Conservation (phyloP, 257 asterid species). For the Avicennia marina region DNA sequence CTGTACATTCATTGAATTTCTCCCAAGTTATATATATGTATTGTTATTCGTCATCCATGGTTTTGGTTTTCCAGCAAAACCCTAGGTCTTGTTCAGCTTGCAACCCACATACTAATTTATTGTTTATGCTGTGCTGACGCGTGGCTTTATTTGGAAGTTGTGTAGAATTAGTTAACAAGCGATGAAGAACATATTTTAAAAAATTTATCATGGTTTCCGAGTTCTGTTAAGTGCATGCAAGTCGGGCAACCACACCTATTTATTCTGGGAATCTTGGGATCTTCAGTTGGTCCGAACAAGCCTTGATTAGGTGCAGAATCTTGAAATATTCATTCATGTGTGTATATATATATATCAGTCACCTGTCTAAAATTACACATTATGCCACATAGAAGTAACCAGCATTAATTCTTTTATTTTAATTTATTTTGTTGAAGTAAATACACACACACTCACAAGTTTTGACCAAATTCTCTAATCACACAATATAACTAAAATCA, state of each 20-base stretch:
- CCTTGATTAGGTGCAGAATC: constrained; percentile 18
- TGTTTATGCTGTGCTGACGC: neutral
- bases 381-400: constrained; percentile 16
- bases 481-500: neutral
- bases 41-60: neutral
- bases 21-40: too few relatives aligned
- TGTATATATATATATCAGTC: neutral
- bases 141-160: neutral
- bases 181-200: neutral
- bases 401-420: neutral
- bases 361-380: neutral
- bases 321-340: neutral
- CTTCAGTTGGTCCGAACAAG: constrained; percentile 6
- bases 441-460: too few relatives aligned
- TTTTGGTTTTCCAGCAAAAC: neutral
- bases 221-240: constrained; percentile 19
- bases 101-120: neutral
- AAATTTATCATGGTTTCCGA: neutral
- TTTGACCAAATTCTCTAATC: too few relatives aligned
- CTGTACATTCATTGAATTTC: constrained; percentile 9
- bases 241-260: constrained; percentile 10
- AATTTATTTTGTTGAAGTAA: too few relatives aligned
- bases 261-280: constrained; percentile 15
- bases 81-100: neutral
- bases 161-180: constrained; percentile 17